Evolutionary conservation across 2,329 filamentous ascomycete species (phyloP).

Genomic region (Aulographum hederae): DNA sequence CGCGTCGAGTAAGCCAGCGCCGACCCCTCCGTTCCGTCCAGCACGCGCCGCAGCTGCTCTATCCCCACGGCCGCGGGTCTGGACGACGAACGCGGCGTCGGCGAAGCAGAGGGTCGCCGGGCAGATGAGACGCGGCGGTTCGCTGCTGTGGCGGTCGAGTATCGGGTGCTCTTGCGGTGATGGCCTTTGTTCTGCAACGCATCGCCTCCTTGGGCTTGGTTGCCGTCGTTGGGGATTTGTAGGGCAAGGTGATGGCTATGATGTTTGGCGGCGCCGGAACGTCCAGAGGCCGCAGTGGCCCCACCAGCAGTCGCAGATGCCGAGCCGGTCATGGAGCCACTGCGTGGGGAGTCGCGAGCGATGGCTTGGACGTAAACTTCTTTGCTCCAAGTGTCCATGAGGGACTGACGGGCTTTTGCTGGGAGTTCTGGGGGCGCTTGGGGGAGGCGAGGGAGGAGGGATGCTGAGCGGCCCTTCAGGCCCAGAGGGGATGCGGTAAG

Average conservation of each 20-base stretch:
- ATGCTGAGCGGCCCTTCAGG: background rate
- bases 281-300: constrained; percentile 18
- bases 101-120: constrained; percentile 6
- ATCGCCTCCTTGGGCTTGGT: background rate
- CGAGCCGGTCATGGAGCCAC: constrained; percentile 60
- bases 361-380: constrained; percentile 52
- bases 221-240: background rate
- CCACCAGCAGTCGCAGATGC: constrained; percentile 24
- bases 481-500: constrained; percentile 42
- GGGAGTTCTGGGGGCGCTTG: constrained; percentile 36
- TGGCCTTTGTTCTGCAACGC: background rate
- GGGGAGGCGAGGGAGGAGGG: constrained; percentile 1
- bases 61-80: constrained; percentile 21
- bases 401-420: constrained; percentile 48
- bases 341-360: constrained; percentile 47
- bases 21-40: constrained; percentile 10
- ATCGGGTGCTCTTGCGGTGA: background rate
- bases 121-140: constrained; percentile 7
- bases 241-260: background rate
- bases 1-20: background rate
- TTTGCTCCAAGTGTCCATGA: constrained; percentile 64
- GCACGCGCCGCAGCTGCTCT: constrained; percentile 27
- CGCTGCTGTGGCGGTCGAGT: constrained; percentile 8
- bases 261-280: background rate
- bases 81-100: constrained; percentile 16